A percentile compares a stretch with the other conserved stretches of the same genome.
phyloP scores from a whole-genome alignment of 139 green algal species.

The Picochlorum sp. region DNA sequence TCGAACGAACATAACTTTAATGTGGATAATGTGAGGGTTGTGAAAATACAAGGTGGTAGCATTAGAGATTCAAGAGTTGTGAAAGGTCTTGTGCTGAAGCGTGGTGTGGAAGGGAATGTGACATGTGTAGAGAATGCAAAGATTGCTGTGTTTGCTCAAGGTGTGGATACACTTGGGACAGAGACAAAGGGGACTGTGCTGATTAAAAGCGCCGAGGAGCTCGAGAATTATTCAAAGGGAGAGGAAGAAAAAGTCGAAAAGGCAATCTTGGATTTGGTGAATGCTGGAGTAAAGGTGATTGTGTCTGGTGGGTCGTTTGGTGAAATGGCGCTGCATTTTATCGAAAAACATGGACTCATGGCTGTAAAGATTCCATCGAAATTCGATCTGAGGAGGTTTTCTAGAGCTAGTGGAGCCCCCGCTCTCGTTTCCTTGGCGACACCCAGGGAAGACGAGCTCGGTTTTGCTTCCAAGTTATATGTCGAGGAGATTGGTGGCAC shows the following conservation, averaged over 20 bases:
- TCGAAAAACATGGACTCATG: slow-evolving; percentile 85
- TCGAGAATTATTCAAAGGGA: slow-evolving; percentile 76
- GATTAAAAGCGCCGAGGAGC: slow-evolving; percentile 84
- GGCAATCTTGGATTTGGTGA: slow-evolving; percentile 66
- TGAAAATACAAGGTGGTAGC: slow-evolving; percentile 79
- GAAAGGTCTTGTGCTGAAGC: slow-evolving; percentile 82
- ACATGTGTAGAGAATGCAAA: slow-evolving; percentile 72
- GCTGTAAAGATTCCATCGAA: slow-evolving; percentile 81
- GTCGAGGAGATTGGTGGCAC: slow-evolving; percentile 66
- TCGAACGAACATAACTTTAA: slow-evolving; percentile 96
- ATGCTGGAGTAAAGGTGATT: slow-evolving; percentile 51
- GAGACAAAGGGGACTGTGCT: slow-evolving; percentile 97
- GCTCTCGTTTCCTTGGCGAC: slow-evolving; percentile 61
- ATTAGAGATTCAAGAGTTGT: slow-evolving; percentile 57
- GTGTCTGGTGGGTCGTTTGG: slow-evolving; percentile 71
- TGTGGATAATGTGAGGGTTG: slow-evolving; percentile 95
- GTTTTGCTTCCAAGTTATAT: slow-evolving; percentile 51
- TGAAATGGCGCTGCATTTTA: slow-evolving; percentile 98
- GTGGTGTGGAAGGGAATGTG: slow-evolving; percentile 76
- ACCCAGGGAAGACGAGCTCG: slow-evolving; percentile 62
- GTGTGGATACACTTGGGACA: slow-evolving; percentile 66
- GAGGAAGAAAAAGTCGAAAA: slow-evolving; percentile 89
- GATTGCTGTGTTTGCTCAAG: slow-evolving; percentile 71
- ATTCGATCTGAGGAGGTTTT: slow-evolving; percentile 93
- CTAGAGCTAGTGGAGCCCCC: slow-evolving; percentile 73